phyloP scores from a whole-genome alignment of 306 rosid genomes.

The Cicer chorassanicum region DNA sequence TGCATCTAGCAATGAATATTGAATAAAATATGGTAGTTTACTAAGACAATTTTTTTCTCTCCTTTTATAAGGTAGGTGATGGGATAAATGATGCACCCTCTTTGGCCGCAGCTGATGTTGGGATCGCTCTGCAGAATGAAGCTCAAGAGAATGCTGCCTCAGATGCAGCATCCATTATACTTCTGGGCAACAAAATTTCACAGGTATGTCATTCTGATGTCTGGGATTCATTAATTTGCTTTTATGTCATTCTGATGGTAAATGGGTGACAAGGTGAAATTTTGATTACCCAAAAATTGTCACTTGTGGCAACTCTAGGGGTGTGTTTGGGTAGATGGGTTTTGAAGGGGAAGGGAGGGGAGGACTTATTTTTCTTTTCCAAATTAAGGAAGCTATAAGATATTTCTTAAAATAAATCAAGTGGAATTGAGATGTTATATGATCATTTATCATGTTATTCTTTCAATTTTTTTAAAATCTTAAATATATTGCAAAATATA shows the following conservation, averaged over 20 bases:
- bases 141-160: constrained; percentile 96
- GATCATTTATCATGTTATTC: too few species aligned
- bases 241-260: constrained; percentile 4
- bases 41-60: constrained; percentile 39
- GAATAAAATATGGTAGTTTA: constrained; percentile 25
- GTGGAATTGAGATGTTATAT: too few species aligned
- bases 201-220: constrained; percentile 63
- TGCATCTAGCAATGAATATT: constrained; percentile 6
- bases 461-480: too few species aligned
- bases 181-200: constrained; percentile 89
- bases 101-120: constrained; percentile 93
- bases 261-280: constrained; percentile 10
- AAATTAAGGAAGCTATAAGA: too few species aligned
- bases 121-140: constrained; percentile 88
- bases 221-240: constrained; percentile 32
- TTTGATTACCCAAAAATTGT: not conserved
- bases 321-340: too few species aligned
- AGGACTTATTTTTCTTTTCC: too few species aligned
- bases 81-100: constrained; percentile 99
- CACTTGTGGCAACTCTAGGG: constrained; percentile 1
- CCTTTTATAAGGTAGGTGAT: constrained; percentile 79
- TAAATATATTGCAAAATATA: too few species aligned
- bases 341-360: too few species aligned
- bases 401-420: too few species aligned
- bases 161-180: constrained; percentile 94